phyloP scores from a whole-genome alignment of 2,329 filamentous ascomycete species.

The Cladosporium sp. region DNA sequence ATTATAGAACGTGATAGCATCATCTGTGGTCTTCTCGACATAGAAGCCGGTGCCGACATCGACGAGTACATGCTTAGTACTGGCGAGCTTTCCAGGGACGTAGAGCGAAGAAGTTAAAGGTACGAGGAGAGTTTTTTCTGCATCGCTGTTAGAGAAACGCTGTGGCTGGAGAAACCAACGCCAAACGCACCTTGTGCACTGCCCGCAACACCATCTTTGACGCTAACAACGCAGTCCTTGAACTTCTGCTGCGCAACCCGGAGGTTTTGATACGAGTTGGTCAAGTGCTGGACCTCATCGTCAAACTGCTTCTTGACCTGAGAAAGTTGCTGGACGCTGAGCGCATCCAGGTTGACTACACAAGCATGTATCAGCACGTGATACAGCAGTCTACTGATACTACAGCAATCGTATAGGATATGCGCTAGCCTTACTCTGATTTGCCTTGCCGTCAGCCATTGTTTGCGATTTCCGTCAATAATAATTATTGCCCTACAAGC shows the following conservation, averaged over 20 bases:
- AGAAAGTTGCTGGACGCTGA: conserved; percentile 79
- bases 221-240: conserved; percentile 77
- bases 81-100: conserved; percentile 75
- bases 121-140: conserved; percentile 70
- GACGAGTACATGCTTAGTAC: conserved; percentile 74
- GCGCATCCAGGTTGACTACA: conserved; percentile 65
- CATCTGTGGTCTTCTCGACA: conserved; percentile 72
- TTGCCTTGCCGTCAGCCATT: conserved; percentile 9
- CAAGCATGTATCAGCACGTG: background rate
- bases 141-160: conserved; percentile 28
- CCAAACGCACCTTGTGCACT: conserved; percentile 32
- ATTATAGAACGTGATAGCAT: conserved; percentile 64
- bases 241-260: conserved; percentile 89
- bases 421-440: conserved; percentile 11
- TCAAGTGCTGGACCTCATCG: conserved; percentile 92
- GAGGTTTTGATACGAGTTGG: conserved; percentile 81
- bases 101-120: conserved; percentile 93
- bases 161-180: background rate
- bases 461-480: conserved; percentile 1
- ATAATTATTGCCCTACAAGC: background rate
- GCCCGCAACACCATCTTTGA: conserved; percentile 46
- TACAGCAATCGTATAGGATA: background rate
- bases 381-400: background rate
- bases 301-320: conserved; percentile 95
- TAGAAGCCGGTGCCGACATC: conserved; percentile 94